Evolutionary conservation across 176 grass and related monocot genomes (phyloP).

Genomic region (Olyra latifolia): DNA sequence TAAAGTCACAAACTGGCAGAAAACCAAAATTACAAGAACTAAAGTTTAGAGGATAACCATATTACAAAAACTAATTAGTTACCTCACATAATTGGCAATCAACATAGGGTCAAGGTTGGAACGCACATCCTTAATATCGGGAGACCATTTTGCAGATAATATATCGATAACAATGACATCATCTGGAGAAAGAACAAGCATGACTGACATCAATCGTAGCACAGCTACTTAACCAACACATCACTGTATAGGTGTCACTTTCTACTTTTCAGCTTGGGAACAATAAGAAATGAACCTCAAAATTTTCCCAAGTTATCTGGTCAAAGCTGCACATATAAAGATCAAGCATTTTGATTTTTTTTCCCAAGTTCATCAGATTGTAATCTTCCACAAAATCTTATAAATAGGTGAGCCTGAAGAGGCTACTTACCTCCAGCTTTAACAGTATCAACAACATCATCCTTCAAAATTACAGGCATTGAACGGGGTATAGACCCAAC

Average conservation of each 20-base stretch:
- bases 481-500: conserved; percentile 95
- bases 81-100: conserved; percentile 88
- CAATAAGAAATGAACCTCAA: conserved; percentile 4
- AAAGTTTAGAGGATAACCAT: not conserved
- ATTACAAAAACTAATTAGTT: conserved; percentile 27
- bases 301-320: not conserved
- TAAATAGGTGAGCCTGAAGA: not conserved
- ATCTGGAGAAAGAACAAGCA: conserved; percentile 59
- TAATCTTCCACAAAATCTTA: not conserved
- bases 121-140: conserved; percentile 88
- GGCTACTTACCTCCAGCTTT: conserved; percentile 75
- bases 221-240: conserved; percentile 2
- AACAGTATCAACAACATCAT: conserved; percentile 86
- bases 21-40: not conserved
- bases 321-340: not conserved
- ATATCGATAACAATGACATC: conserved; percentile 81
- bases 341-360: not conserved
- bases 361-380: conserved; percentile 8
- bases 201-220: not conserved
- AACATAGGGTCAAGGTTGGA: conserved; percentile 87
- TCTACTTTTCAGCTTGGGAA: not conserved
- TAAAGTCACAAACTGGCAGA: not conserved
- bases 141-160: conserved; percentile 93
- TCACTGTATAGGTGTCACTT: not conserved
- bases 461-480: conserved; percentile 76